Conservation (phyloP, 768 basidiomycete genomes). For the Tricholoma terreum region DNA sequence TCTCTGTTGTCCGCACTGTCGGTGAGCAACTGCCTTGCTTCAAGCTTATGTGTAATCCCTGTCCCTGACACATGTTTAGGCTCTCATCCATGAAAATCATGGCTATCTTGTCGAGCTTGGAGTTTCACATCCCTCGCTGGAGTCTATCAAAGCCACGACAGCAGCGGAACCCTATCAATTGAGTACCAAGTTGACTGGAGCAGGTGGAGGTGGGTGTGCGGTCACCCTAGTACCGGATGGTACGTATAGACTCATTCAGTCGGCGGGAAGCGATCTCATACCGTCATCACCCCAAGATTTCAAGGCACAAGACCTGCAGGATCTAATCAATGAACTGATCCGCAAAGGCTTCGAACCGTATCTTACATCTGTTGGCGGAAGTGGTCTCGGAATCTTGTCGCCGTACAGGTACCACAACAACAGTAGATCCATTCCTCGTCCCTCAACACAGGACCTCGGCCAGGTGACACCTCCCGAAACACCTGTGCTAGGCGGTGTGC, state of each 20-base stretch:
- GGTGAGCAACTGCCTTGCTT: conserved; percentile 42
- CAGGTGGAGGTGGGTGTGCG: conserved; percentile 97
- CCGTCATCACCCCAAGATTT: conserved; percentile 52
- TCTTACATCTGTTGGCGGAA: conserved; percentile 90
- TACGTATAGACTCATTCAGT: conserved; percentile 34
- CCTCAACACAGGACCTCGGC: conserved; percentile 24
- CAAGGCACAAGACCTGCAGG: conserved; percentile 50
- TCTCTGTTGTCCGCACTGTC: conserved; percentile 64
- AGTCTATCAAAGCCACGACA: conserved; percentile 75
- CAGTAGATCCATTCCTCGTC: conserved; percentile 24
- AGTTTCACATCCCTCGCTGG: conserved; percentile 88
- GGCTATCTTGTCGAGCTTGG: conserved; percentile 76
- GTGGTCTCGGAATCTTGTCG: conserved; percentile 84
- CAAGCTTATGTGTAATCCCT: conserved; percentile 6
- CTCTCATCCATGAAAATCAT: conserved; percentile 88
- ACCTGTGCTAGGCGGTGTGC: conserved; percentile 31
- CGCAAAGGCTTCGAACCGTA: conserved; percentile 76
- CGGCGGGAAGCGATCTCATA: conserved; percentile 9
- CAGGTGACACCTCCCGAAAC: conserved; percentile 52
- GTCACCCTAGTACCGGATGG: conserved; percentile 95
- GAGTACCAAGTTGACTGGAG: conserved; percentile 94
- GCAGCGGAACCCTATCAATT: conserved; percentile 60
- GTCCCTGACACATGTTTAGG: conserved; percentile 39
- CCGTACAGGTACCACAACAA: conserved; percentile 47
- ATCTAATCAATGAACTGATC: conserved; percentile 58